Evolutionary conservation across 257 asterid genomes (phyloP).

Genomic region (Solanum dulcamara): DNA sequence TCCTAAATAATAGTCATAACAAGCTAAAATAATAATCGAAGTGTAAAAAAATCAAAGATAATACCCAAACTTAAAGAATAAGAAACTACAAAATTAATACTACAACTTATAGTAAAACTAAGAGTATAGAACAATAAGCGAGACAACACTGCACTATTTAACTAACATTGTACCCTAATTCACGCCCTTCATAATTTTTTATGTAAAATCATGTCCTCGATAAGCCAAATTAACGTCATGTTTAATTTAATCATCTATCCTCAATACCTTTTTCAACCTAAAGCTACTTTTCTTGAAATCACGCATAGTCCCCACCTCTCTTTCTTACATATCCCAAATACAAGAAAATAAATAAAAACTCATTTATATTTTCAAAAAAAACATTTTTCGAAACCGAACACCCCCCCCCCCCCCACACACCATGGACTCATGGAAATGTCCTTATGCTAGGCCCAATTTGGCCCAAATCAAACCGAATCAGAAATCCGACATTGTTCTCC

Average conservation of each 20-base stretch:
- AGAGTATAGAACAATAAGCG: too few species aligned
- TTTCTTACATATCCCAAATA: background rate
- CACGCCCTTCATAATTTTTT: background rate
- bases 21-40: background rate
- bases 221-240: background rate
- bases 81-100: too few species aligned
- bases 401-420: too few species aligned
- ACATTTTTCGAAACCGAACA: background rate
- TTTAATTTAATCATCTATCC: rapidly evolving
- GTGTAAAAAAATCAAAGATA: background rate
- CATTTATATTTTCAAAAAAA: too few species aligned
- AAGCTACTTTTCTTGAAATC: background rate
- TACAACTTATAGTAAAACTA: too few species aligned
- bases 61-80: too few species aligned
- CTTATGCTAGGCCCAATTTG: background rate
- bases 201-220: rapidly evolving
- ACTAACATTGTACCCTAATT: background rate
- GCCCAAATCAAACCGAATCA: background rate
- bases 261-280: background rate
- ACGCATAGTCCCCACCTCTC: background rate
- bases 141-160: background rate
- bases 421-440: background rate
- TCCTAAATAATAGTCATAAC: too few species aligned
- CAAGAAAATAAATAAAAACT: too few species aligned
- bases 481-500: background rate